phyloP scores from a whole-genome alignment of 148 eudicot species.

The Camellia sinensis region DNA sequence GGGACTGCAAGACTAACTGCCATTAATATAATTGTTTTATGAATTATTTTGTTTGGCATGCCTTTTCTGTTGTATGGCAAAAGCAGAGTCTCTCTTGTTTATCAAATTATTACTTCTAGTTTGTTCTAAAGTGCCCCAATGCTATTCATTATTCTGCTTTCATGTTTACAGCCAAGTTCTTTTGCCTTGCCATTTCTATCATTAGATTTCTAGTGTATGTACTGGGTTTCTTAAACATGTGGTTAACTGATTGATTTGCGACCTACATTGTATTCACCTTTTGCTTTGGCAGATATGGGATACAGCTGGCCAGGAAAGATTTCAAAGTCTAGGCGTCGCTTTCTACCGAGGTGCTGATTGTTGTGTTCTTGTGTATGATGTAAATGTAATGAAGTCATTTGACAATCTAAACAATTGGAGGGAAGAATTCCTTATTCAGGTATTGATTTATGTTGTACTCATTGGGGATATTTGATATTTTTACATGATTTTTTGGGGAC shows the following conservation, averaged over 20 bases:
- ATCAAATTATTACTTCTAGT: not conserved
- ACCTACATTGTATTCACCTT: not conserved
- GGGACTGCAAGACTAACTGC: not conserved
- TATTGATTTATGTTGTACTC: conserved; percentile 11
- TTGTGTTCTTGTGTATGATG: conserved; percentile 95
- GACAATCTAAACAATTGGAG: conserved; percentile 86
- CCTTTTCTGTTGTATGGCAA: not conserved
- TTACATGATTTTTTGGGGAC: not conserved
- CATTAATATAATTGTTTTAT: not conserved
- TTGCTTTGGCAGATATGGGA: conserved; percentile 76
- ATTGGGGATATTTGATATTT: not conserved
- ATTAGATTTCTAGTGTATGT: not conserved
- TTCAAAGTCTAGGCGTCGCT: conserved; percentile 97
- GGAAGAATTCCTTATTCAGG: conserved; percentile 96
- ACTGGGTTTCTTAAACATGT: conserved; percentile 8
- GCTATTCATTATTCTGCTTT: not conserved
- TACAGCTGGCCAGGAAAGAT: conserved; percentile 98
- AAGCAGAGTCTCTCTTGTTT: not conserved
- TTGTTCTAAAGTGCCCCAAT: not conserved
- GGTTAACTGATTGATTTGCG: not conserved
- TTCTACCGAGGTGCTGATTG: conserved; percentile 98
- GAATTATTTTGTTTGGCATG: not conserved
- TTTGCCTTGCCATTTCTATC: not conserved
- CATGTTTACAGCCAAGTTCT: not conserved
- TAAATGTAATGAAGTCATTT: conserved; percentile 88